Percentiles rank a stretch among this genome's conserved stretches.
These are phyloP conservation scores for Chlorella sp. DNA, from an alignment of 139 green algal species.

Conservation along the genomic window DNA sequence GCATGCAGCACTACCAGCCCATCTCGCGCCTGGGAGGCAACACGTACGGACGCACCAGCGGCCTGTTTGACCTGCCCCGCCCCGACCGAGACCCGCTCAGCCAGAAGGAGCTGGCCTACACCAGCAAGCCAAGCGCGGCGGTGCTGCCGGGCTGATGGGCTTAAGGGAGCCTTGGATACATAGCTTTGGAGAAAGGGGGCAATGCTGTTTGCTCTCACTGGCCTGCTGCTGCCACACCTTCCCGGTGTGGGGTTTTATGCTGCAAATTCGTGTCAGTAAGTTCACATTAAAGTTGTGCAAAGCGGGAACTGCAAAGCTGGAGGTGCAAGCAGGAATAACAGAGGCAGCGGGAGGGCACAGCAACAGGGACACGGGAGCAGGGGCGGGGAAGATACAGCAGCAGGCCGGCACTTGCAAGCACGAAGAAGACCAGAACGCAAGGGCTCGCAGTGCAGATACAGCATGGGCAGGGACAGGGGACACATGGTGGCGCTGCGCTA, in stretches of 20 bases:
- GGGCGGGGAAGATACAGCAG: not conserved
- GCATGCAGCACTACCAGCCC: constrained; percentile 59
- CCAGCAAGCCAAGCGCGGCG: not conserved
- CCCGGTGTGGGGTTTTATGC: not conserved
- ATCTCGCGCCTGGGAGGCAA: constrained; percentile 75
- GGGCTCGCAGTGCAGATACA: no score
- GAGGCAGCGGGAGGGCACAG: no score
- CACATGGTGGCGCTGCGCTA: no score
- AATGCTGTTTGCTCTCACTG: no score
- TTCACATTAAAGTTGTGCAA: not conserved
- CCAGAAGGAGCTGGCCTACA: not conserved
- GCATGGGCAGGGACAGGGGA: no score
- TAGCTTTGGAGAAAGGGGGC: no score
- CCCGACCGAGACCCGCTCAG: constrained; percentile 43
- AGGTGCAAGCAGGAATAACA: no score
- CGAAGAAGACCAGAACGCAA: no score
- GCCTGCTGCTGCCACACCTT: not conserved
- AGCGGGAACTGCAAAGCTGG: no score
- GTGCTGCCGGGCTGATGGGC: not conserved
- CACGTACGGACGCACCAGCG: constrained; percentile 65
- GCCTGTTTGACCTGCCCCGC: constrained; percentile 81
- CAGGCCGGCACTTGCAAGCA: no score
- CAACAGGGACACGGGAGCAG: not conserved
- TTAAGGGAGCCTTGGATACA: not conserved
- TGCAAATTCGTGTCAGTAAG: not conserved